Base-by-base conservation (phyloP, 352 stramenopile genomes). In the Globisporangium paddicum region DNA sequence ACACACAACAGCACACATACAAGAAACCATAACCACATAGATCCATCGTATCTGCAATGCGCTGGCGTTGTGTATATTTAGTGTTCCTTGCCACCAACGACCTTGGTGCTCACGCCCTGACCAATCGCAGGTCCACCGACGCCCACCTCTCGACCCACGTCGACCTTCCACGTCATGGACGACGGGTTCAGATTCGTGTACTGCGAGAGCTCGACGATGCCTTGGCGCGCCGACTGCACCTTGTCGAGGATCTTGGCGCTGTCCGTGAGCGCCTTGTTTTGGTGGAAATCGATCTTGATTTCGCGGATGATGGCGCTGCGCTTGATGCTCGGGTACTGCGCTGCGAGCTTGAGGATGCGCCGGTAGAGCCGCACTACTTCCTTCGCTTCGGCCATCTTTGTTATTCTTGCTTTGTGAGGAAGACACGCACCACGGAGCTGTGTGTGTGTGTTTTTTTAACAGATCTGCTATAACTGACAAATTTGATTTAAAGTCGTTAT, bases 251-350 rank as follows among this genome's bases (percentile, higher is more conserved):
- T 87, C 51, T 72, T 66, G 42, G 67, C 67, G 30, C 72, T 58
- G 58, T 90, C 80, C 34, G 78, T 82, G 35, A 91, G 62, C 40
- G 60, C 30, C 69, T 91, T 87, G 68, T 80, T 86, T 30, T 83
- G 77, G 62, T 91, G 84, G 72, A 93, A 93, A 67, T 94, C 79
- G 41, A 75, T 68, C 69, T 92, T 90, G 67, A 94, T 92, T 66
- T 96, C 87, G 34, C 69, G 66, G 49, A 93, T 71, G 58, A 95
- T 87, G 14, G 82, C 78, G 41, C 89, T 72, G 49, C 82, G 80
- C 77, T 95, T 95, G 61, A 95, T 56, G 75, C 85, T 95, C 62
- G 85, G 85, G 67, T 92, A 95, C 48, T 76, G 72, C 67, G 86
- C 77, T 47, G 79, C 85, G 54, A 95, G 69, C 82, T 93, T 88